Conservation (phyloP, 306 rosid species). For the Glycyrrhiza uralensis region DNA sequence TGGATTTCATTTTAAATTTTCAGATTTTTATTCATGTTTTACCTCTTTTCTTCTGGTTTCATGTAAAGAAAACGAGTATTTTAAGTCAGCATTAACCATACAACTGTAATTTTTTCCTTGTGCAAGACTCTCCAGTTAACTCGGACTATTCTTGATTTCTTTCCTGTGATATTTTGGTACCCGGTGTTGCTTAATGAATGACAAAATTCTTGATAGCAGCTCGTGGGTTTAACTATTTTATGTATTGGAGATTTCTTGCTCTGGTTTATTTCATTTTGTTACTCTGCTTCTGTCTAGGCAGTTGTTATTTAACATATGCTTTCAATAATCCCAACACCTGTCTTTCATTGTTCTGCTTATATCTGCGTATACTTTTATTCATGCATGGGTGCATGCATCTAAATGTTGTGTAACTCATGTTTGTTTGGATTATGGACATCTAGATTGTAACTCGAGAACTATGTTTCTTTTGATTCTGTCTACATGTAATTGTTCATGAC, state of each 20-base stretch:
- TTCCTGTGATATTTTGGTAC: neutral
- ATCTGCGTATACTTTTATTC: neutral
- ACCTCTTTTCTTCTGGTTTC: constrained; percentile 14
- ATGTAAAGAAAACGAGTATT: constrained; percentile 19
- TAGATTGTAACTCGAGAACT: neutral
- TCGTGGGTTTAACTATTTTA: neutral
- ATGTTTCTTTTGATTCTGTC: constrained; percentile 9
- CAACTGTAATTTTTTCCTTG: constrained; percentile 16
- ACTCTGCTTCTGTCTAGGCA: constrained; percentile 6
- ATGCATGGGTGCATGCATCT: neutral
- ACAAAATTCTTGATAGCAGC: constrained; percentile 1
- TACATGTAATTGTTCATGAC: neutral
- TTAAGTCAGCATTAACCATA: constrained; percentile 23
- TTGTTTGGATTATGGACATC: neutral
- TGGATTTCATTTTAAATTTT: constrained; percentile 18
- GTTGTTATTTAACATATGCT: neutral
- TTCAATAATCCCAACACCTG: neutral
- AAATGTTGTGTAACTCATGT: neutral
- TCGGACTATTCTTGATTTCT: neutral
- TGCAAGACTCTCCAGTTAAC: constrained; percentile 3
- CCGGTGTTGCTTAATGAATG: neutral
- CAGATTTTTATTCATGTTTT: constrained; percentile 16
- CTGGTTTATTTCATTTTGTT: neutral
- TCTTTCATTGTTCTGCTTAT: neutral
- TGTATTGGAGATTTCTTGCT: neutral